Evolutionary conservation across 2,329 filamentous ascomycete genomes (phyloP).

Genomic region (Cercospora sojina): DNA sequence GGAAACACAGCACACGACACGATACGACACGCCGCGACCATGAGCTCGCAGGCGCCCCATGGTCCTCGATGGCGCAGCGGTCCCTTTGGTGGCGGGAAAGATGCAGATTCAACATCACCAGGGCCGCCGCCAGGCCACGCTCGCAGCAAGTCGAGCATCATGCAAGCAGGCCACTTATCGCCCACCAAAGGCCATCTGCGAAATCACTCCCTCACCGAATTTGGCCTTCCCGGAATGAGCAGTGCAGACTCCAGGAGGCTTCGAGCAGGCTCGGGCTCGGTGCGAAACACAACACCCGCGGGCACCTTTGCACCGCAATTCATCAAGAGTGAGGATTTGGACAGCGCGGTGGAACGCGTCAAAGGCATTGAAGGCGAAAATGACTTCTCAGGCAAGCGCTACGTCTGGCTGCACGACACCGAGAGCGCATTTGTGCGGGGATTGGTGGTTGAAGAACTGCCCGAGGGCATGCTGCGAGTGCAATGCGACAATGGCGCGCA

Average conservation of each 20-base stretch:
- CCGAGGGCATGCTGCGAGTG: constrained; percentile 68
- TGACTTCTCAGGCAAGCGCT: constrained; percentile 97
- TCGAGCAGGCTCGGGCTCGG: constrained; percentile 63
- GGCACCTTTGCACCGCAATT: constrained; percentile 95
- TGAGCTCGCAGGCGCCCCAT: constrained; percentile 58
- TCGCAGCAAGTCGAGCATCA: constrained; percentile 73
- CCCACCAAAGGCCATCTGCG: constrained; percentile 58
- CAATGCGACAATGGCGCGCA: constrained; percentile 93
- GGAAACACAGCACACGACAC: constrained; percentile 24
- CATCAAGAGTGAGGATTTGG: constrained; percentile 82
- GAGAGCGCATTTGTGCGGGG: constrained; percentile 87
- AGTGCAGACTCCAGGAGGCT: constrained; percentile 38
- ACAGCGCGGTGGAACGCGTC: constrained; percentile 55
- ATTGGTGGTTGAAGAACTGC: constrained; percentile 82
- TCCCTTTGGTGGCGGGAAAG: constrained; percentile 69
- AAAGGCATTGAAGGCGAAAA: constrained; percentile 91
- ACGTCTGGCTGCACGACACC: constrained; percentile 93
- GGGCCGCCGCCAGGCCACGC: constrained; percentile 51
- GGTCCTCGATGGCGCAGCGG: constrained; percentile 74
- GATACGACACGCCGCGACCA: constrained; percentile 34
- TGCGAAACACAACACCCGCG: constrained; percentile 62
- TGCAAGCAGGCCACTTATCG: constrained; percentile 58
- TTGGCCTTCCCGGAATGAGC: constrained; percentile 39
- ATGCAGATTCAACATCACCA: constrained; percentile 64
- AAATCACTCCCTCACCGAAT: constrained; percentile 62